Evolutionary conservation across 2,329 filamentous ascomycete genomes (phyloP).

Genomic region (Tricladium varicosporioides): DNA sequence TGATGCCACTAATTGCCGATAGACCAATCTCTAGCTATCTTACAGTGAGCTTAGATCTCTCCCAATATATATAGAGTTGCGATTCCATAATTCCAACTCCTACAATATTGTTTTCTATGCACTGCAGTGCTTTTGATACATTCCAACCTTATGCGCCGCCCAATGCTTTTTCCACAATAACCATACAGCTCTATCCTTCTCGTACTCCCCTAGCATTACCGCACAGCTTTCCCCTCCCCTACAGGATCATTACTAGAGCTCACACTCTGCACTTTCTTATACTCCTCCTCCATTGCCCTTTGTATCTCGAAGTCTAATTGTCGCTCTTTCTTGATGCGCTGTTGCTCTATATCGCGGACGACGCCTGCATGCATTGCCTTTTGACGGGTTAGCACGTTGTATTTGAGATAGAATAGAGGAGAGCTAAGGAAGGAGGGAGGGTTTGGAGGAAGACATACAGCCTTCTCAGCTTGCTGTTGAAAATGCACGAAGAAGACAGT

Average conservation of each 20-base stretch:
- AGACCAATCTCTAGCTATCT: too few relatives aligned
- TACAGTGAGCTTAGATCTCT: neutral
- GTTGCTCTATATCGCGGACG: conserved; percentile 90
- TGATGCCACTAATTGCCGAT: too few relatives aligned
- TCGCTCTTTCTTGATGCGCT: conserved; percentile 84
- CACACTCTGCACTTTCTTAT: conserved; percentile 84
- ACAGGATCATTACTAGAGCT: conserved; percentile 42
- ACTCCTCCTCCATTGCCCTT: conserved; percentile 78
- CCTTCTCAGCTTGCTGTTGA: conserved; percentile 79
- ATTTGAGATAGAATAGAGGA: neutral
- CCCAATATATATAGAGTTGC: neutral
- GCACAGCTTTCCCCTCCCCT: conserved; percentile 14
- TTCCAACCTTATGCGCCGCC: conserved; percentile 6
- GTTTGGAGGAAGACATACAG: conserved; percentile 54
- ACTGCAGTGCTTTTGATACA: neutral
- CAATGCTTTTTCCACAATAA: conserved; percentile 8
- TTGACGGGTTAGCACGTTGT: neutral
- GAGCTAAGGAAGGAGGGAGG: neutral
- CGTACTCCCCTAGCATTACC: conserved; percentile 5
- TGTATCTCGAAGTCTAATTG: conserved; percentile 96
- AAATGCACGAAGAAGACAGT: conserved; percentile 88
- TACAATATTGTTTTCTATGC: neutral
- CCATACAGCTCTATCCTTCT: conserved; percentile 11
- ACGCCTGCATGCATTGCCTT: conserved; percentile 96
- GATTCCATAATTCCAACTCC: neutral